Conservation (phyloP, 345 rosid species). For the Populus simonii region DNA sequence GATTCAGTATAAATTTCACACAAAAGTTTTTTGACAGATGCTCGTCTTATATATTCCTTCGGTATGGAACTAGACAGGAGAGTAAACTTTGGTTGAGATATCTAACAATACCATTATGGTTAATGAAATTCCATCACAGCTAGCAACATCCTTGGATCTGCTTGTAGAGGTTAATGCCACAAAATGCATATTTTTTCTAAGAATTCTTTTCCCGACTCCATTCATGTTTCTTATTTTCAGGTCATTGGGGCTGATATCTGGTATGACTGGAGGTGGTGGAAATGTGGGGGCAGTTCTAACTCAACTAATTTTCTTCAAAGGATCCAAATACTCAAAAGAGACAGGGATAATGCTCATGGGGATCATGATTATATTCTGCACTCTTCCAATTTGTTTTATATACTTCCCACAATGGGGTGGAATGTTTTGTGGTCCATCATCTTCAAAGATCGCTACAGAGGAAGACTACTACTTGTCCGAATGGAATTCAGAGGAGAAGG, state of each 20-base stretch:
- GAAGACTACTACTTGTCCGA: constrained; percentile 79
- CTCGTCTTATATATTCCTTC: too few species aligned
- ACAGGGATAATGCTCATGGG: constrained; percentile 80
- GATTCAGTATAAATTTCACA: not conserved
- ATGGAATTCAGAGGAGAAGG: constrained; percentile 57
- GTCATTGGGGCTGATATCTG: constrained; percentile 77
- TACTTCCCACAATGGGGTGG: constrained; percentile 98
- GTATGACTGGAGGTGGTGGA: constrained; percentile 93
- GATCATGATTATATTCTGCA: constrained; percentile 66
- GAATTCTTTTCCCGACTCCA: not conserved
- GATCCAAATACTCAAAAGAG: constrained; percentile 72
- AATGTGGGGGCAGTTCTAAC: constrained; percentile 83
- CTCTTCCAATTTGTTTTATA: constrained; percentile 48
- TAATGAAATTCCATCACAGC: not conserved
- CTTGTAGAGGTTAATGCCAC: not conserved
- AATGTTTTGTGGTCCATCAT: constrained; percentile 74
- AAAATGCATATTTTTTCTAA: not conserved
- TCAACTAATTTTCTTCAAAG: constrained; percentile 79
- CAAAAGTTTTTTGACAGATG: too few species aligned
- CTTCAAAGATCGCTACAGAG: constrained; percentile 41
- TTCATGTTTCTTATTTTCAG: not conserved
- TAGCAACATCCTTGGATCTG: not conserved
- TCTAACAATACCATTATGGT: not conserved
- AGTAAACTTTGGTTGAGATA: not conserved
- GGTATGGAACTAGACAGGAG: not conserved